Base-by-base conservation (phyloP, 2,329 filamentous ascomycete genomes). In the Myriosclerotinia scirpicola region DNA sequence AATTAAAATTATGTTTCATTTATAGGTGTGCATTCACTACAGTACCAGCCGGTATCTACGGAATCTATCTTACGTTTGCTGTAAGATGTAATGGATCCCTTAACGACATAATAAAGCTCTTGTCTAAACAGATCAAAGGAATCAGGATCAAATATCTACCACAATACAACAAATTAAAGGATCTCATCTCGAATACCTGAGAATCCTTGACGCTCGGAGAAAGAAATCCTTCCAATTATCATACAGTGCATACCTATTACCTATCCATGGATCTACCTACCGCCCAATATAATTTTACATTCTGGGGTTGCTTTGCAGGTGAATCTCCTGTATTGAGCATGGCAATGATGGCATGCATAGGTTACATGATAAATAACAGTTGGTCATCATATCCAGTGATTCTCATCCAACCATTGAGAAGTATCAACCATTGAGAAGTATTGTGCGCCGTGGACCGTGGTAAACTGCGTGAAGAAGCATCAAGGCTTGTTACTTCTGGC, bases 131-230 rank as follows among this genome's bases (percentile, higher is more conserved):
- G 7, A 26, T 30, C 7, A 56, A 56, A 56, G 54, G 54, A 56
- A 42, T 22, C 17, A 30, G 22, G 38, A 44, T 14, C 1, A 22
- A 40, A 5, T 5, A n/a, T n/a, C n/a, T n/a, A n/a, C n/a, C n/a
- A n/a, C n/a, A n/a, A n/a, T n/a, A 30, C 17, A 22, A 52, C 52
- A 64, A 42, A 55, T 64, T 48, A 40, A 38, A 56, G 61, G 52
- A 64, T 55, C 61, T 26, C 22, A 54, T 54, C 22, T 44, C 48
- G 42, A 15, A 20, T 30, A 40, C 53, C 30, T 42, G 26, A 42
- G 30, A 38, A 34, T 44, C 52, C 61, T 64, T 38, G 20, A 36
- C 38, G 61, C 52, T 44, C 61, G 52, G 36, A 54, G 30, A 36
- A 55, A 55, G 14, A 40, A 12, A 12, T 40, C 38, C 54, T 26